Evolutionary conservation across 345 rosid species (phyloP).

Genomic region (Garcia nutans): DNA sequence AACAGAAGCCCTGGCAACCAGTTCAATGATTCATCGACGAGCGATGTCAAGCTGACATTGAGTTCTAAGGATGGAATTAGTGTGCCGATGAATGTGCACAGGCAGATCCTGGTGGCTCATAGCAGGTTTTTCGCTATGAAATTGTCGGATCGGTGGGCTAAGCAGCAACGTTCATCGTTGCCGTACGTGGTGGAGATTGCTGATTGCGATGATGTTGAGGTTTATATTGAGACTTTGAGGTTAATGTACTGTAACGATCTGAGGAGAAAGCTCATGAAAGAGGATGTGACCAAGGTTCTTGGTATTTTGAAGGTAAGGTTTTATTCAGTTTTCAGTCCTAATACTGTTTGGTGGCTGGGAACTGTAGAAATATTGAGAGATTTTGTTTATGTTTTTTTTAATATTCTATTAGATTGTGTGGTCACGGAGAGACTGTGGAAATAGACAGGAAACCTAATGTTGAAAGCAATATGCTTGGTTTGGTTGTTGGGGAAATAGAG

Average conservation of each 20-base stretch:
- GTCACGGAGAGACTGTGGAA: slow-evolving; percentile 17
- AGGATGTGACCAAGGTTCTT: slow-evolving; percentile 82
- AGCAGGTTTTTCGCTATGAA: slow-evolving; percentile 82
- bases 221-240: slow-evolving; percentile 87
- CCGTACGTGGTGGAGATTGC: slow-evolving; percentile 90
- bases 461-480: background rate
- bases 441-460: background rate
- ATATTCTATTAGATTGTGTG: slow-evolving; percentile 1
- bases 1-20: slow-evolving; percentile 74
- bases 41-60: slow-evolving; percentile 81
- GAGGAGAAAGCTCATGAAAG: slow-evolving; percentile 89
- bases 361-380: background rate
- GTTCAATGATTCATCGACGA: slow-evolving; percentile 72
- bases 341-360: background rate
- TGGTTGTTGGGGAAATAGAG: slow-evolving; percentile 3
- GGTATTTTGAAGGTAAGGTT: slow-evolving; percentile 79
- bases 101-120: slow-evolving; percentile 84
- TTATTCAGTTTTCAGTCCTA: background rate
- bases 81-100: slow-evolving; percentile 68
- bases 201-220: slow-evolving; percentile 97
- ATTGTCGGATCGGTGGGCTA: slow-evolving; percentile 80
- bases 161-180: slow-evolving; percentile 52
- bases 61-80: slow-evolving; percentile 84
- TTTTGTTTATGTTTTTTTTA: background rate
- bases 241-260: slow-evolving; percentile 92